phyloP scores from a whole-genome alignment of 1,139 yeast species.

The Yamadazyma diospyri region DNA sequence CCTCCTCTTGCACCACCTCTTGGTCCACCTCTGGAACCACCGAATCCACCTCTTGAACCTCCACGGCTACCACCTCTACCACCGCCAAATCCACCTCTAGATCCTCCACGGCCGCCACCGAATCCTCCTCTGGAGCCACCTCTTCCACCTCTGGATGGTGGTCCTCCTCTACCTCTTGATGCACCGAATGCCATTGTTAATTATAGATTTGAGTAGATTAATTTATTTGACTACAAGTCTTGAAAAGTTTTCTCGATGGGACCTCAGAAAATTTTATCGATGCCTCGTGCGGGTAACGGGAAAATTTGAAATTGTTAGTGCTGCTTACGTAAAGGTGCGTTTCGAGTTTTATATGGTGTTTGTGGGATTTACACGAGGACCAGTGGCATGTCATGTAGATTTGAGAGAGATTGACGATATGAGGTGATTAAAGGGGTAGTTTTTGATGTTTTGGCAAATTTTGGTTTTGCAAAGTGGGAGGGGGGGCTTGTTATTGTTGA shows the following conservation, averaged over 20 bases:
- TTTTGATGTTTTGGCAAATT: no score
- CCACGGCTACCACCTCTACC: slow-evolving; percentile 29
- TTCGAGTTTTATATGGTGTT: slow-evolving; percentile 3
- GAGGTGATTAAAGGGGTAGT: no score
- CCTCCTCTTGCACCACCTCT: slow-evolving; percentile 61
- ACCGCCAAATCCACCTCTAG: slow-evolving; percentile 42
- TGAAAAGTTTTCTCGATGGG: slow-evolving; percentile 11
- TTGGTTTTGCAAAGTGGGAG: no score
- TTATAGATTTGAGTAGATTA: background rate
- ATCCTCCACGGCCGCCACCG: slow-evolving; percentile 39
- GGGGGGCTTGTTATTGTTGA: no score
- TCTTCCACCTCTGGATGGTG: slow-evolving; percentile 36
- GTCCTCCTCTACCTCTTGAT: slow-evolving; percentile 45
- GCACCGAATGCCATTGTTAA: slow-evolving; percentile 30
- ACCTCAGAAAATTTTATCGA: slow-evolving; percentile 11
- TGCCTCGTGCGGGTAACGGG: slow-evolving; percentile 18
- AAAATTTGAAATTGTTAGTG: slow-evolving; percentile 10
- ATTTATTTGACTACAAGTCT: background rate
- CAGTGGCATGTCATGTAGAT: no score
- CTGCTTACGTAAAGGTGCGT: slow-evolving; percentile 16
- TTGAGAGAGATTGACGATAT: no score
- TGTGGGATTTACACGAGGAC: no score
- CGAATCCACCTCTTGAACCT: slow-evolving; percentile 37
- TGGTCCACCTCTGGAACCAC: slow-evolving; percentile 38
- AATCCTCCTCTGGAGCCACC: slow-evolving; percentile 52